These are phyloP conservation scores for Blastomyces parvus DNA, from an alignment of 2,329 filamentous ascomycete species.

Conservation along the genomic window DNA sequence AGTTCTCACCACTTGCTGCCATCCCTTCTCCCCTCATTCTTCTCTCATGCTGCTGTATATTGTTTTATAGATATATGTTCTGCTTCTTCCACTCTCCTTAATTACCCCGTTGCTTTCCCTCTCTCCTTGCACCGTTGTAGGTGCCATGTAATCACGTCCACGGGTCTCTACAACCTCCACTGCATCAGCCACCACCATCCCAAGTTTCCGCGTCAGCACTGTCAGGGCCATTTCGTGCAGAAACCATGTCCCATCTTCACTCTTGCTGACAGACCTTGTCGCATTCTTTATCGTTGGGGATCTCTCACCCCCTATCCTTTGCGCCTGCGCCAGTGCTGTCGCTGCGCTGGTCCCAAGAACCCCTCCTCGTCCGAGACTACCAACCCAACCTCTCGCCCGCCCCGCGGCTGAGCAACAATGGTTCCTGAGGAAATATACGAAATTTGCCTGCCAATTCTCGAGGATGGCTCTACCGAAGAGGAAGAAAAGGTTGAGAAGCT, in stretches of 20 bases:
- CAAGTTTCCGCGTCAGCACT: not conserved
- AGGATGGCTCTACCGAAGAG: constrained; percentile 73
- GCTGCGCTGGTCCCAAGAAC: not conserved
- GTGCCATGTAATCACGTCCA: not conserved
- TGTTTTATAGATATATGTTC: not conserved
- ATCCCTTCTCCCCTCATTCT: too few species aligned
- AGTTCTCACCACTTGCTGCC: not conserved
- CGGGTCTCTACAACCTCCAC: not conserved
- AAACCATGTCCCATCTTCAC: constrained; percentile 8
- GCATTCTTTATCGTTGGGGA: not conserved
- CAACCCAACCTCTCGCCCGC: constrained; percentile 5
- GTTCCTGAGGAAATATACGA: constrained; percentile 89
- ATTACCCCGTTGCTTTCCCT: not conserved
- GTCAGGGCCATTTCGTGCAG: not conserved
- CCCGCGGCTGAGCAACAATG: constrained; percentile 48
- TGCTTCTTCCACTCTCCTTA: constrained; percentile 1
- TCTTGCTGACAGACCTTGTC: constrained; percentile 6
- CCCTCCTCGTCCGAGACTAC: not conserved
- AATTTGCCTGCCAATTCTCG: constrained; percentile 76
- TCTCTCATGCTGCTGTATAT: not conserved
- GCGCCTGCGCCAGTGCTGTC: not conserved
- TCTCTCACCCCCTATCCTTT: not conserved
- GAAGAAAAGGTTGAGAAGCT: constrained; percentile 92
- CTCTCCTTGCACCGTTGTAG: not conserved
- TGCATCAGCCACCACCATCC: constrained; percentile 2